A percentile compares a stretch with the other conserved stretches of the same genome.
Conservation (phyloP, 2,329 filamentous ascomycete genomes). For the Canariomyces notabilis region DNA sequence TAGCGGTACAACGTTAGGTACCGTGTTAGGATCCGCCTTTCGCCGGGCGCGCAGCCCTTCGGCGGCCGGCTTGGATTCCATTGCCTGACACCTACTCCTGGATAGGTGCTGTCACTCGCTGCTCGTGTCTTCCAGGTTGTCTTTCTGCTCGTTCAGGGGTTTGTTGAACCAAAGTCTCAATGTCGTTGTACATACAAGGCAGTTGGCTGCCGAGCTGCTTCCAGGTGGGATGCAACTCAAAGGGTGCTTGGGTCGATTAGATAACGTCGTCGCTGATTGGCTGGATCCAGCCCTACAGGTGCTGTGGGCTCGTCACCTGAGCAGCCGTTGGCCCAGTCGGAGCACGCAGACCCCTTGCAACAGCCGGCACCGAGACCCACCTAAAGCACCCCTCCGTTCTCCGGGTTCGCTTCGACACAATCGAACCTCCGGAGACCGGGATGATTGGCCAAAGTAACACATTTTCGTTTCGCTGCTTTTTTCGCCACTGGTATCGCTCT, state of each 20-base stretch:
- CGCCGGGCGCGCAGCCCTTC: conserved; percentile 7
- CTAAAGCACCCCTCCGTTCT: conserved; percentile 1
- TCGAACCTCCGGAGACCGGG: not conserved
- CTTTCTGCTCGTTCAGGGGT: not conserved
- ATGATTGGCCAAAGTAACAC: not conserved
- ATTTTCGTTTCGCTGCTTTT: not conserved
- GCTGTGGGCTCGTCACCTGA: conserved; percentile 13
- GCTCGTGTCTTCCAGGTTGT: too few species aligned
- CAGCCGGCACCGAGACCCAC: conserved; percentile 10
- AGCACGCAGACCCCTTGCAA: conserved; percentile 1
- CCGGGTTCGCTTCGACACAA: not conserved
- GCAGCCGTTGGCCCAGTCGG: conserved; percentile 14
- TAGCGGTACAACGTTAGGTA: not conserved
- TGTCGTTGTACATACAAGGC: not conserved
- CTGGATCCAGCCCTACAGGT: conserved; percentile 11
- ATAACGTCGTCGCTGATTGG: conserved; percentile 2
- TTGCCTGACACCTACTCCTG: too few species aligned
- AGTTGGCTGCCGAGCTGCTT: not conserved
- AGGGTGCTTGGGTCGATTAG: not conserved
- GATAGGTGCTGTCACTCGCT: too few species aligned
- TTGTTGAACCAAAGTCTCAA: not conserved
- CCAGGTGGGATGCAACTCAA: conserved; percentile 10
- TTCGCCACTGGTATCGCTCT: not conserved
- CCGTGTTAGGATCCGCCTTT: not conserved
- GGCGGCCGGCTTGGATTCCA: conserved; percentile 7